Conservation (phyloP, 306 rosid genomes). For the Trifolium subterraneum region DNA sequence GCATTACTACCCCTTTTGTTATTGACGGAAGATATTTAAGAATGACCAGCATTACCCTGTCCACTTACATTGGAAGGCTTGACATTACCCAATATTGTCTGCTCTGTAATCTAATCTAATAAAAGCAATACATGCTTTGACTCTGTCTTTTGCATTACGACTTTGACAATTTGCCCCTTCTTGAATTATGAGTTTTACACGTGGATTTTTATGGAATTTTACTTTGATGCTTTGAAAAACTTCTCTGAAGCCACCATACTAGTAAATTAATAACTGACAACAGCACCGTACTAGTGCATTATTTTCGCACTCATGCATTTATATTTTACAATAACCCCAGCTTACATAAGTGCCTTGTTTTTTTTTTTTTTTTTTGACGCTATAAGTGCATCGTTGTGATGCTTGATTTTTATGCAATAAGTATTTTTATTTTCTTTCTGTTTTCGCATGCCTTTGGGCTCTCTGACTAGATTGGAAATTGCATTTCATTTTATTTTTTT, state of each 20-base stretch:
- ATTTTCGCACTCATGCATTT: background rate
- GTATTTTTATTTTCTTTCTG: background rate
- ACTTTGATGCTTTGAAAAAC: background rate
- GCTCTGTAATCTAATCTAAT: background rate
- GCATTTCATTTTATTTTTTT: constrained; percentile 15
- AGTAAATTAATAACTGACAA: background rate
- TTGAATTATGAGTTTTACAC: background rate
- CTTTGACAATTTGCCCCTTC: background rate
- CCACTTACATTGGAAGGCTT: background rate
- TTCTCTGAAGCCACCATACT: constrained; percentile 9
- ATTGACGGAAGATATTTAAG: background rate
- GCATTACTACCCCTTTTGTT: background rate
- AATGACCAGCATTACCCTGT: background rate
- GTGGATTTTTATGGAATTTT: background rate
- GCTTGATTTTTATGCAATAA: background rate
- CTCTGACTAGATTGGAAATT: constrained; percentile 11
- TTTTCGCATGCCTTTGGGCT: constrained; percentile 15
- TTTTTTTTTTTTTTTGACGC: no score
- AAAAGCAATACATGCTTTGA: background rate
- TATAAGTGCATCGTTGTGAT: background rate
- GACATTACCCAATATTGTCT: constrained; percentile 6
- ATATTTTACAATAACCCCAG: constrained; percentile 1
- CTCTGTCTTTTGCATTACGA: background rate
- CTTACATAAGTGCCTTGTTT: background rate
- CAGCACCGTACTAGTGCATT: background rate